Conservation (phyloP, 495 filamentous ascomycete species). For the Aeminium ludgeri region DNA sequence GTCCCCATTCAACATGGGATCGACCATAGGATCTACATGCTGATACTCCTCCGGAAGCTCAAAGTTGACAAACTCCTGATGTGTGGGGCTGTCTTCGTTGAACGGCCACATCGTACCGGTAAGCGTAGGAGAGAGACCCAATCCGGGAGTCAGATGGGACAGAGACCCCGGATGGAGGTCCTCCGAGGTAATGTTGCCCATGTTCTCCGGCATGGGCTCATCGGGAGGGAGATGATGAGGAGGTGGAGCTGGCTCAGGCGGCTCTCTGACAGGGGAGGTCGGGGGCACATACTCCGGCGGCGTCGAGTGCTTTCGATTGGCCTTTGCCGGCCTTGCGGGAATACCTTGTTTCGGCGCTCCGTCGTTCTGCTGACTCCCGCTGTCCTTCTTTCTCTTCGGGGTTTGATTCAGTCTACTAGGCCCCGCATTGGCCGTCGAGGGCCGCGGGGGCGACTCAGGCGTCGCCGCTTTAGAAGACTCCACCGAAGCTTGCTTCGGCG, state of each 20-base stretch:
- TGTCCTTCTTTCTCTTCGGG: not conserved
- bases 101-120: constrained; percentile 8
- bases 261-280: too few relatives aligned
- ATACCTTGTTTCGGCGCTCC: too few relatives aligned
- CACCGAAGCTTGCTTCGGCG: constrained; percentile 1
- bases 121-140: constrained; percentile 12
- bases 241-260: too few relatives aligned
- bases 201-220: too few relatives aligned
- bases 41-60: constrained; percentile 8
- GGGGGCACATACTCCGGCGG: too few relatives aligned
- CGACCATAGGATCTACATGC: not conserved
- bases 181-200: not conserved
- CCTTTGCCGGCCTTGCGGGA: too few relatives aligned
- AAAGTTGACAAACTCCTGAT: constrained; percentile 9
- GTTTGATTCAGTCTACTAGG: not conserved
- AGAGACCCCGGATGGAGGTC: not conserved
- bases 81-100: not conserved
- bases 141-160: not conserved
- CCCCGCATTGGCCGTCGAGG: too few relatives aligned
- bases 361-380: too few relatives aligned
- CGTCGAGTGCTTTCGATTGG: too few relatives aligned
- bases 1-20: not conserved
- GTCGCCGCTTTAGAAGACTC: constrained; percentile 4
- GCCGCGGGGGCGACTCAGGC: too few relatives aligned
- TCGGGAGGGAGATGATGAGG: too few relatives aligned